Percentiles rank a stretch among this genome's conserved stretches.
These are phyloP conservation scores for Metschnikowia cubensis DNA, from an alignment of 805 yeast species.

Conservation along the genomic window DNA sequence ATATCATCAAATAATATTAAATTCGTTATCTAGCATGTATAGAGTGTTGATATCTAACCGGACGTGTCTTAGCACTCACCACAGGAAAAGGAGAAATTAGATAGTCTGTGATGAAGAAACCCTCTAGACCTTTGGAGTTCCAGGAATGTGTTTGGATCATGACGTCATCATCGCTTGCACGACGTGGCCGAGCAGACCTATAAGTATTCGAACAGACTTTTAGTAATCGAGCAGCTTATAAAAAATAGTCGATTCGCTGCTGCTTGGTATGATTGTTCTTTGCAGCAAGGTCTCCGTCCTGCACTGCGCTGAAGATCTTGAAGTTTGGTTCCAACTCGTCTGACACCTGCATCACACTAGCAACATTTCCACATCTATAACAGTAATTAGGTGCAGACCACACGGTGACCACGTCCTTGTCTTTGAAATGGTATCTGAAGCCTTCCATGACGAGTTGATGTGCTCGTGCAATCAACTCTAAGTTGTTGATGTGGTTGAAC, in stretches of 20 bases:
- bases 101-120: neutral
- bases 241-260: slow-evolving; percentile 45
- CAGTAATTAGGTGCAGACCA: slow-evolving; percentile 98
- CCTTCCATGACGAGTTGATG: slow-evolving; percentile 99
- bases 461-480: slow-evolving; percentile 87
- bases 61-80: neutral
- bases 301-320: slow-evolving; percentile 92
- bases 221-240: slow-evolving; percentile 15
- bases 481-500: slow-evolving; percentile 90
- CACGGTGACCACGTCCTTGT: slow-evolving; percentile 93
- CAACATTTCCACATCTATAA: slow-evolving; percentile 96
- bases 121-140: neutral
- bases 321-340: slow-evolving; percentile 84
- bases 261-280: slow-evolving; percentile 38
- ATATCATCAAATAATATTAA: slow-evolving; percentile 4
- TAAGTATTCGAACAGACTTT: neutral
- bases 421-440: slow-evolving; percentile 92
- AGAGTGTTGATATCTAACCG: neutral
- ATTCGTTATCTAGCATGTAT: slow-evolving; percentile 3
- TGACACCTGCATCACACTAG: slow-evolving; percentile 94
- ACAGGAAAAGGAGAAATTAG: slow-evolving; percentile 2
- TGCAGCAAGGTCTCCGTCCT: slow-evolving; percentile 59
- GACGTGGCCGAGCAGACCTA: neutral
- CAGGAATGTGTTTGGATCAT: neutral
- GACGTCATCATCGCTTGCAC: slow-evolving; percentile 1